Evolutionary conservation across 106 monocot genomes (phyloP).

Genomic region (Platanthera guangdongensis): DNA sequence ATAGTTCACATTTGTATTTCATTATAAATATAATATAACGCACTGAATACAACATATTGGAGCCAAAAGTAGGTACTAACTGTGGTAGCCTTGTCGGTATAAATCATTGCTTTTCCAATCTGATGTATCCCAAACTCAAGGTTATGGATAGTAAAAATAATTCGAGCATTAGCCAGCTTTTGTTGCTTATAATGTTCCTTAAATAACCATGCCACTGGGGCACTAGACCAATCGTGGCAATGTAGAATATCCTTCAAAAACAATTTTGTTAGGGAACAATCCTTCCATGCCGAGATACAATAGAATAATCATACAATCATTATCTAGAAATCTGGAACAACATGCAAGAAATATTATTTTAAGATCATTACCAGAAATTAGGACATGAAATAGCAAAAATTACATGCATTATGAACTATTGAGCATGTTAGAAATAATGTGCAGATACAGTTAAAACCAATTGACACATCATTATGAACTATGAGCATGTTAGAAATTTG

Average conservation of each 20-base stretch:
- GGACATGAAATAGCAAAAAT: background rate
- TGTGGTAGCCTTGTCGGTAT: slow-evolving; percentile 89
- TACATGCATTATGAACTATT: background rate
- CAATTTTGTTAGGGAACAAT: background rate
- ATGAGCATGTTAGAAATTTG: background rate
- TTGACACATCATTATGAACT: too few relatives aligned
- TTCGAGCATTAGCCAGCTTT: slow-evolving; percentile 56
- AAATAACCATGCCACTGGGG: slow-evolving; percentile 92
- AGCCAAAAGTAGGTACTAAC: slow-evolving; percentile 34
- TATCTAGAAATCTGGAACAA: background rate
- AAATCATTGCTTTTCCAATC: slow-evolving; percentile 72
- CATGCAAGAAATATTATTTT: background rate
- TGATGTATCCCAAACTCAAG: slow-evolving; percentile 76
- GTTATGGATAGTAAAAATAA: slow-evolving; percentile 95
- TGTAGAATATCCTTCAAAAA: slow-evolving; percentile 86
- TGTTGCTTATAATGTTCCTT: slow-evolving; percentile 76
- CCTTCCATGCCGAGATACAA: background rate
- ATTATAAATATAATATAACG: background rate
- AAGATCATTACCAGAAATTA: background rate
- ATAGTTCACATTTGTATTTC: background rate
- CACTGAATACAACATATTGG: background rate
- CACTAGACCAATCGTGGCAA: slow-evolving; percentile 99
- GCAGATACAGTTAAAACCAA: too few relatives aligned
- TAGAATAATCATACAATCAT: background rate
- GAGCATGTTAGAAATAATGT: too few relatives aligned